Base-by-base conservation (phyloP, 495 filamentous ascomycete genomes). In the Schizothecium vesticola region DNA sequence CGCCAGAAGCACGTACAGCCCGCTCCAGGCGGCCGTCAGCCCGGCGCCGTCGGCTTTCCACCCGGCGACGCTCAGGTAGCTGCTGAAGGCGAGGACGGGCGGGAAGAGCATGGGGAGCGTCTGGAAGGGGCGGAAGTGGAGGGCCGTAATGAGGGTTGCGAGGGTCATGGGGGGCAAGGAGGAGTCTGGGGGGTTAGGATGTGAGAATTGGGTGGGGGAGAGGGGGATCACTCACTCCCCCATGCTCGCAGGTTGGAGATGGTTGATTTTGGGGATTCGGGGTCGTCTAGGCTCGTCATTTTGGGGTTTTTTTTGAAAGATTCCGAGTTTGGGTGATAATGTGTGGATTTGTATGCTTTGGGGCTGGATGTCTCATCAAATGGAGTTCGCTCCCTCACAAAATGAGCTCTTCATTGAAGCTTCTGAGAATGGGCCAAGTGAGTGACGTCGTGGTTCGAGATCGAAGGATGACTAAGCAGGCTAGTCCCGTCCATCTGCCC, bases 21-120 rank as follows among this genome's bases (percentile, higher is more conserved):
- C 92, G 55, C 90, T 92, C 88, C 92, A 97, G 3, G 94, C 92
- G 21, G 91, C 92, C 13, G 88, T 91, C 63, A 93, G 84, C 29
- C 94, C 95, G 0, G 93, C 94, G 61, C 86, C 87, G 71, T 97
- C 95, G 63, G 87, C 88, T 75, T 90, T 88, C 85, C 88, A 93
- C 36, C 87, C 88, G 62, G 86, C 85, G 10, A 97, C 75, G 76
- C 93, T 94, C 58, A 94, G 84, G 78, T 97, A 98, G 80, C 88
- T 90, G 65, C 87, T 86, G 82, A 96, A 93, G 65, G 96, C 83
- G n/a, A 97, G 86, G 66, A 93, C 81, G 0, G 93, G 91, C 36
- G 92, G 85, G 81, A 97, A 92, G 71, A 92, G 80, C 83, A 96
- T 87, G 2, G 92, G 92, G 1, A 95, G 81, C 13, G 83, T 71